A percentile compares a stretch with the other conserved stretches of the same genome.
Conservation (phyloP, 129 eudicot genomes). For the Sambucus nigra region DNA sequence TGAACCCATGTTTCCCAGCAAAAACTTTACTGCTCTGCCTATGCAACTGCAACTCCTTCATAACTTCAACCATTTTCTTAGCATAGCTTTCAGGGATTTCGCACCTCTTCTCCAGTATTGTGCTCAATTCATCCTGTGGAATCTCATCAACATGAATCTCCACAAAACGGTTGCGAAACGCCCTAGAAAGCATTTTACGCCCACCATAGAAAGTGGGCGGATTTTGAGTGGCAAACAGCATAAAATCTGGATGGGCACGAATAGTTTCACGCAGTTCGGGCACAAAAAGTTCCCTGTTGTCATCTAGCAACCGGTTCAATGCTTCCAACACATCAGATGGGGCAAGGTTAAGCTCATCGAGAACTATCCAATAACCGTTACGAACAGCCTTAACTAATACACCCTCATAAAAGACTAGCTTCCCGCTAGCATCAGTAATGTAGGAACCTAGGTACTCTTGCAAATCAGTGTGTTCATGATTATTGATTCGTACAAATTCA, state of each 20-base stretch:
- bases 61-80: constrained; percentile 70
- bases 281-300: constrained; percentile 85
- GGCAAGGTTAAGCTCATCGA: constrained; percentile 94
- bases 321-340: constrained; percentile 99
- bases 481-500: constrained; percentile 91
- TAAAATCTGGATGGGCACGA: constrained; percentile 74
- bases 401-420: constrained; percentile 86
- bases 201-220: constrained; percentile 97
- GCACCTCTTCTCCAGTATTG: constrained; percentile 65
- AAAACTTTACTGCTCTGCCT: constrained; percentile 89
- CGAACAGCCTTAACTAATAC: constrained; percentile 89
- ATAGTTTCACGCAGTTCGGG: constrained; percentile 78
- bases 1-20: constrained; percentile 93
- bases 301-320: constrained; percentile 82
- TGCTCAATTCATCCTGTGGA: constrained; percentile 66
- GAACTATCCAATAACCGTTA: constrained; percentile 84
- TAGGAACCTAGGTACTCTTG: constrained; percentile 96
- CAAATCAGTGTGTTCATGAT: constrained; percentile 94
- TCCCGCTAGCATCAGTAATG: constrained; percentile 76
- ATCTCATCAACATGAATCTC: constrained; percentile 98
- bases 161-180: constrained; percentile 91
- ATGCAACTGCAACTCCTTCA: constrained; percentile 80
- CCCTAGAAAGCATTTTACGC: constrained; percentile 92
- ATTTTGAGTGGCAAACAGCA: constrained; percentile 97
- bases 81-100: constrained; percentile 62